These are phyloP conservation scores for Dendrobium nobile DNA, from an alignment of 106 monocot genomes.

Conservation along the genomic window DNA sequence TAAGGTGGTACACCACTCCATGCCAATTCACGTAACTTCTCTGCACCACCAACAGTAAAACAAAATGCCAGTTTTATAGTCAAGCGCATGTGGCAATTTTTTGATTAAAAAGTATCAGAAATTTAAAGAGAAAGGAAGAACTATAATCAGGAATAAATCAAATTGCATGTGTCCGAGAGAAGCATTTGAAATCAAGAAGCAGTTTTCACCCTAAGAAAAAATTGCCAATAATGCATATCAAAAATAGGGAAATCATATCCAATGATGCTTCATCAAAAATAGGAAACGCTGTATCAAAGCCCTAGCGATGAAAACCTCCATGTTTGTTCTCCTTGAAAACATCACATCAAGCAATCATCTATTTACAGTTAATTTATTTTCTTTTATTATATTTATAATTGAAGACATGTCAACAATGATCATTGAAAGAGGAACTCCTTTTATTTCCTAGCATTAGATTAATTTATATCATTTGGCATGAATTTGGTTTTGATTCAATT, in stretches of 20 bases:
- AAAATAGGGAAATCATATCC: not conserved
- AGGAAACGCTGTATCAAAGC: not conserved
- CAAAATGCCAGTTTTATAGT: not conserved
- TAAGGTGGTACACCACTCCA: slow-evolving; percentile 96
- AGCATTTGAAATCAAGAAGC: not conserved
- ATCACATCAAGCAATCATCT: too few species aligned
- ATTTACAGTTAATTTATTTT: too few species aligned
- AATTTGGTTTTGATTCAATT: too few species aligned
- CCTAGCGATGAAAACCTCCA: not conserved
- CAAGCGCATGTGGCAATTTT: not conserved
- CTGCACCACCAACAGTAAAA: slow-evolving; percentile 26
- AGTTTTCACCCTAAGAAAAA: not conserved
- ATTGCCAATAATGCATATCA: too few species aligned
- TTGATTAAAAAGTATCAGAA: slow-evolving; percentile 2
- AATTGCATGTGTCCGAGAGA: not conserved
- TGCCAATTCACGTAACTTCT: slow-evolving; percentile 83
- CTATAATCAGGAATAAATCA: not conserved
- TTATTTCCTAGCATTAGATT: too few species aligned
- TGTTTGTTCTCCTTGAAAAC: too few species aligned
- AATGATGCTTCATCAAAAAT: not conserved
- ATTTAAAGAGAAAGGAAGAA: not conserved
- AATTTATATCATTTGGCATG: too few species aligned
- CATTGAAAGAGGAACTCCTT: too few species aligned
- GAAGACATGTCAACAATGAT: too few species aligned
- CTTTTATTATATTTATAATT: too few species aligned